phyloP scores from a whole-genome alignment of 2,329 filamentous ascomycete species.

The Venturiaceae sp. region DNA sequence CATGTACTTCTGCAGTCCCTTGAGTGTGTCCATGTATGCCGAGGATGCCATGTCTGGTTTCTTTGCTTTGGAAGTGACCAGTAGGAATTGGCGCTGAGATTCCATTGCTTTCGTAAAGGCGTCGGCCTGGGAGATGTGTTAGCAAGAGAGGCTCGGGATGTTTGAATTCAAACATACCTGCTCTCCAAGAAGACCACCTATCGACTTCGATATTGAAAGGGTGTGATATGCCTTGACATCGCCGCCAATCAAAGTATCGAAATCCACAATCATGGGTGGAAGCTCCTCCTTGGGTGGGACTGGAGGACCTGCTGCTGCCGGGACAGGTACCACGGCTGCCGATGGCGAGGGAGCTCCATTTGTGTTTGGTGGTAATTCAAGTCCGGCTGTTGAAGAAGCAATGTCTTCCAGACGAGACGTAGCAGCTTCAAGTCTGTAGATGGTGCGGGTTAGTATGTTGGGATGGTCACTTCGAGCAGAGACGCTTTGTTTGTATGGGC shows the following conservation, averaged over 20 bases:
- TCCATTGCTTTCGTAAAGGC: constrained; percentile 59
- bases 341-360: constrained; percentile 11
- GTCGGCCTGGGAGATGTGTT: constrained; percentile 32
- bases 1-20: constrained; percentile 77
- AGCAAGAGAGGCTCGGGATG: not conserved
- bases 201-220: constrained; percentile 34
- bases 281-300: constrained; percentile 32
- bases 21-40: constrained; percentile 66
- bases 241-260: constrained; percentile 66
- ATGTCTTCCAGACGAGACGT: constrained; percentile 96
- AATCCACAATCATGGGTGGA: constrained; percentile 68
- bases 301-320: constrained; percentile 17
- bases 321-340: constrained; percentile 7
- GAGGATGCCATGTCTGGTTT: constrained; percentile 71
- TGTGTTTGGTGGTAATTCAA: constrained; percentile 32
- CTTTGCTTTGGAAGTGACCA: constrained; percentile 82
- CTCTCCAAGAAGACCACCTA: constrained; percentile 69
- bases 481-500: not conserved
- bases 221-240: constrained; percentile 27
- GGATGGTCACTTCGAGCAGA: not conserved
- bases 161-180: constrained; percentile 47
- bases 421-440: constrained; percentile 81
- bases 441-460: constrained; percentile 35
- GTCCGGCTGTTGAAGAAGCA: constrained; percentile 57
- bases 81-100: constrained; percentile 78